Percentiles rank a stretch among this genome's conserved stretches.
phyloP scores from a whole-genome alignment of 1,284 basidiomycete species.

The Gomphus bonarii region DNA sequence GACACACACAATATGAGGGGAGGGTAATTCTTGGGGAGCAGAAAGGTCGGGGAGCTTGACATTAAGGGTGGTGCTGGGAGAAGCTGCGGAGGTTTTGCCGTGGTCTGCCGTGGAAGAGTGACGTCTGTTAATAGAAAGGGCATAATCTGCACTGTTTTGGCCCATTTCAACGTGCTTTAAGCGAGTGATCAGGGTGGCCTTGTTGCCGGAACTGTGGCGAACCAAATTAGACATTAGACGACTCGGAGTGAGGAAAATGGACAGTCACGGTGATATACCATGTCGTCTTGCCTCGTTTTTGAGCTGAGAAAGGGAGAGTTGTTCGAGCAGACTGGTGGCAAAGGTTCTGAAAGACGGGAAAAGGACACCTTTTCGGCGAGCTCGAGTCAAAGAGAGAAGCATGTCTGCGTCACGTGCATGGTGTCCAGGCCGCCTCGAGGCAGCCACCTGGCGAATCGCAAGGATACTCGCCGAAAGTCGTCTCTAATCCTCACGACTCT shows the following conservation, averaged over 20 bases:
- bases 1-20: constrained; percentile 47
- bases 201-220: constrained; percentile 44
- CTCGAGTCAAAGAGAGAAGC: constrained; percentile 18
- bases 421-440: constrained; percentile 4
- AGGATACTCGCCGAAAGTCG: constrained; percentile 12
- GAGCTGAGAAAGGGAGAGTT: constrained; percentile 39
- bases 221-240: neutral
- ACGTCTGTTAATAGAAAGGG: constrained; percentile 3
- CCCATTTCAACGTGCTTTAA: constrained; percentile 34
- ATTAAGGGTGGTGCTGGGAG: constrained; percentile 26
- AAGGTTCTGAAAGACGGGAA: constrained; percentile 10
- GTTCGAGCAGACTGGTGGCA: neutral
- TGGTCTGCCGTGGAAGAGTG: constrained; percentile 3
- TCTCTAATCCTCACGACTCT: constrained; percentile 17
- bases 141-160: constrained; percentile 12
- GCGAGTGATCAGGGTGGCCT: constrained; percentile 43
- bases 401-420: constrained; percentile 28
- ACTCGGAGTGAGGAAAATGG: constrained; percentile 1
- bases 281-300: constrained; percentile 55
- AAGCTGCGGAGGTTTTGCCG: constrained; percentile 21
- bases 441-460: constrained; percentile 3
- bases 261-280: constrained; percentile 51
- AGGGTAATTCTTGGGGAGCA: constrained; percentile 30
- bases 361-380: constrained; percentile 13
- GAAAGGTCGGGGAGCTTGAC: constrained; percentile 49